Evolutionary conservation across 352 stramenopile species (phyloP), one percentile per base, ranked within the genome.

Genomic region (Discostella stelligera): DNA sequence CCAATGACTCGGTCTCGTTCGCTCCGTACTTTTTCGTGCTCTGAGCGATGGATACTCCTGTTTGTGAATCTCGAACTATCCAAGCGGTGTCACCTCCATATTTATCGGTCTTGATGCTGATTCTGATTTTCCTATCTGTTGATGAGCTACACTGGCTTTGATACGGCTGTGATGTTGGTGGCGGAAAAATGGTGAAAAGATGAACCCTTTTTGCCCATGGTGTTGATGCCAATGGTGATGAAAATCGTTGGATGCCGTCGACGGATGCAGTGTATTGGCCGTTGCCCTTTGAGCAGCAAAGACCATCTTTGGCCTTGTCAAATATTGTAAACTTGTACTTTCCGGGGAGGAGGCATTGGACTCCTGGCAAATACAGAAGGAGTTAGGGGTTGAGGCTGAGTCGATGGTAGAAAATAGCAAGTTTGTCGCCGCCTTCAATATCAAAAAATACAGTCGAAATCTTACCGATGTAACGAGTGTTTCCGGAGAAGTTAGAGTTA

Each of bases 41-140:
- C 50, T 16, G n/a, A 48, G 63, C 23, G 13, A 77, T 46, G 4
- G 20, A 20, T 10, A 60, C 61, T 56, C 37, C 37, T 10, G 58
- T 53, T 54, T 64, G 46, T 1, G 30, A 10, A 44, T 76, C 39
- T 16, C 23, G 11, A 49, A 76, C 23, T 37, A 59, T 53, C 69
- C 69, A 71, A n/a, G 69, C 39, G 8, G 59, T 71, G 50, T 71
- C 69, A 23, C 21, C 39, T 1, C 69, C 59, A 53, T 58, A 60
- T n/a, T 65, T 70, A 62, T 77, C 69, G 4, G 69, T 71, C 14
- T 41, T 37, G 23, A 77, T 66, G 23, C 59, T 59, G 3, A 77
- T 44, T 20, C 71, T 70, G 2, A 77, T 52, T 11, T 70, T 70
- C 5, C 53, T 49, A 48, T 71, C 25, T 6, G 37, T 54, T 20